Evolutionary conservation across 306 rosid genomes (phyloP).

Genomic region (Potentilla sterilis): DNA sequence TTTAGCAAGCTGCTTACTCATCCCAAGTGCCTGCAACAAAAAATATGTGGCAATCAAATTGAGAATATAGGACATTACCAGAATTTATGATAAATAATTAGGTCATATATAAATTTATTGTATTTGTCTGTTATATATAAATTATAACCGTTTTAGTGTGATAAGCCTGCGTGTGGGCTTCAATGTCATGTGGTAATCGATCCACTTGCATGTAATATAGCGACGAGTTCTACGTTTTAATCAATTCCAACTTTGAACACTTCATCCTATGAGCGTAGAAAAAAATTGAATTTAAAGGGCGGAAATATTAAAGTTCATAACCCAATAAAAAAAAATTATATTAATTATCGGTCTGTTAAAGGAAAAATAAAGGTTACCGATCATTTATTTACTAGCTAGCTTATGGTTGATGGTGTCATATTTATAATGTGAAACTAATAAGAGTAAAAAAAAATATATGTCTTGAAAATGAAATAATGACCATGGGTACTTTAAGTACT

Average conservation of each 20-base stretch:
- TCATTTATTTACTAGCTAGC: background rate
- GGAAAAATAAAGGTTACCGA: background rate
- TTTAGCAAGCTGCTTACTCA: background rate
- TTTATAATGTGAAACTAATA: background rate
- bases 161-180: background rate
- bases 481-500: background rate
- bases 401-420: background rate
- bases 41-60: background rate
- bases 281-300: background rate
- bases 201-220: background rate
- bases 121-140: background rate
- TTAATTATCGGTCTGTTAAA: background rate
- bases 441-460: background rate
- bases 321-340: background rate
- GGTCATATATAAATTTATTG: background rate
- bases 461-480: background rate
- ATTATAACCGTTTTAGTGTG: background rate
- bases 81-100: slow-evolving; percentile 4
- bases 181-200: background rate
- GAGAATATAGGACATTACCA: background rate
- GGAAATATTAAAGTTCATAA: background rate
- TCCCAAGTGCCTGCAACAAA: slow-evolving; percentile 6
- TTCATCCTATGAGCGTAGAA: background rate
- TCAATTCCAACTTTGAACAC: background rate
- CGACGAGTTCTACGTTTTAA: background rate